Conservation (phyloP, 306 rosid species). For the Gynostemma pentaphyllum region DNA sequence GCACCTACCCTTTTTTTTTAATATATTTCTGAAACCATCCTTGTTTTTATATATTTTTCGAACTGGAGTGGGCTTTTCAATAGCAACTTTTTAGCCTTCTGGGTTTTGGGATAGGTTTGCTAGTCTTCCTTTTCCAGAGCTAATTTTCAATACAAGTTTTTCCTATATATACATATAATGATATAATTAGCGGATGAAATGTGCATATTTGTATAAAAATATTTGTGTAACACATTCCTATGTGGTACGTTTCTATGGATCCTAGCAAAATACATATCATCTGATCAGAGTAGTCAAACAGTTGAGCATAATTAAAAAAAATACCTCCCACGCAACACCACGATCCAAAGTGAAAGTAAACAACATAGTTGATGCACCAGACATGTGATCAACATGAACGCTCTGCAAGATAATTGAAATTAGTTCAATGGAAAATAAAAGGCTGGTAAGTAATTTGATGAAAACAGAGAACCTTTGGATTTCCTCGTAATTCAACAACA, state of each 20-base stretch:
- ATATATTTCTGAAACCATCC: neutral
- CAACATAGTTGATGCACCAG: slow-evolving; percentile 82
- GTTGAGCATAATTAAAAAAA: slow-evolving; percentile 7
- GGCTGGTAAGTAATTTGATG: slow-evolving; percentile 4
- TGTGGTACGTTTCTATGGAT: too few species aligned
- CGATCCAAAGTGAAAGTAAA: slow-evolving; percentile 94
- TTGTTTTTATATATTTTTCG: neutral
- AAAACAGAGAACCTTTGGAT: slow-evolving; percentile 65
- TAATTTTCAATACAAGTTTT: neutral
- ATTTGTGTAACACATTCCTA: neutral
- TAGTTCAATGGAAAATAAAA: slow-evolving; percentile 11
- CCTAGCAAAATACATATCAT: neutral
- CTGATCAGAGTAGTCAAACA: neutral
- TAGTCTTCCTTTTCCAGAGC: neutral
- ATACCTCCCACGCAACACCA: slow-evolving; percentile 93
- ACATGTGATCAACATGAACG: slow-evolving; percentile 80
- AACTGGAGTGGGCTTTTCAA: neutral
- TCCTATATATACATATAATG: neutral
- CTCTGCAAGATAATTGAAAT: slow-evolving; percentile 42
- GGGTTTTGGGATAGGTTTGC: neutral
- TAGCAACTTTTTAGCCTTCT: neutral
- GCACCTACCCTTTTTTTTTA: neutral
- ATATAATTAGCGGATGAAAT: neutral
- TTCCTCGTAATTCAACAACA: slow-evolving; percentile 67
- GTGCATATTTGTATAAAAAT: neutral